Evolutionary conservation across 139 green algal genomes (phyloP).

Genomic region (Edaphochlamys debaryana): DNA sequence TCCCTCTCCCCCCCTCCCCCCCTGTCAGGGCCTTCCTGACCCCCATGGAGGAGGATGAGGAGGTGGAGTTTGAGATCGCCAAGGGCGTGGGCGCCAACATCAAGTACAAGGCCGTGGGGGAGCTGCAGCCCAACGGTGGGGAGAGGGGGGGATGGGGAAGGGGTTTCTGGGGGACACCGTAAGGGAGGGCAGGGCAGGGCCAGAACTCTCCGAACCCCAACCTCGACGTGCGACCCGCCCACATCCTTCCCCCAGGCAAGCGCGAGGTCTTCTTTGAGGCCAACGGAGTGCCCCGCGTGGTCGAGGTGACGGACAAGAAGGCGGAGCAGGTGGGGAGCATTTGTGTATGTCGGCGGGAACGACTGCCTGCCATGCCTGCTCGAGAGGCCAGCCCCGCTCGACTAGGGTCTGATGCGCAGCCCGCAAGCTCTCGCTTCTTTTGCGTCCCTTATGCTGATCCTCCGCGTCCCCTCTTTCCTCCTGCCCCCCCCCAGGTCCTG

Average conservation of each 20-base stretch:
- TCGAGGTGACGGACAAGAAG: constrained; percentile 76
- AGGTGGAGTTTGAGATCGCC: constrained; percentile 65
- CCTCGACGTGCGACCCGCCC: neutral
- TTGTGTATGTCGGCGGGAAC: too few species aligned
- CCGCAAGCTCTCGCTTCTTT: too few species aligned
- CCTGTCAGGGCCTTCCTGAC: constrained; percentile 76
- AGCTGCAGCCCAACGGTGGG: constrained; percentile 77
- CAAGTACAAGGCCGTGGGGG: constrained; percentile 82
- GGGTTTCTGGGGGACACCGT: neutral
- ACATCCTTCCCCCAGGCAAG: constrained; percentile 49
- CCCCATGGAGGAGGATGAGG: constrained; percentile 90
- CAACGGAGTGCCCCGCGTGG: constrained; percentile 90
- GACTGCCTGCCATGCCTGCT: too few species aligned
- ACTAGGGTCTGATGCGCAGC: too few species aligned
- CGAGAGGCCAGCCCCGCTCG: too few species aligned
- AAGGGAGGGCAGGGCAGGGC: neutral
- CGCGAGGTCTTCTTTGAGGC: constrained; percentile 95
- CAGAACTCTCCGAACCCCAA: neutral
- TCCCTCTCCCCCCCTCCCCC: neutral
- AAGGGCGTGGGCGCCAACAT: constrained; percentile 63
- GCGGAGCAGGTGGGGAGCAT: too few species aligned
- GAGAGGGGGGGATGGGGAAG: neutral
- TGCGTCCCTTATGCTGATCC: too few species aligned
- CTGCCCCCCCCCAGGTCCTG: too few species aligned
- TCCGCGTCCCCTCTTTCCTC: too few species aligned